Evolutionary conservation across 129 eudicot species (phyloP), one percentile per base, ranked within the genome.

Genomic region (Chrysanthemum makinoi): DNA sequence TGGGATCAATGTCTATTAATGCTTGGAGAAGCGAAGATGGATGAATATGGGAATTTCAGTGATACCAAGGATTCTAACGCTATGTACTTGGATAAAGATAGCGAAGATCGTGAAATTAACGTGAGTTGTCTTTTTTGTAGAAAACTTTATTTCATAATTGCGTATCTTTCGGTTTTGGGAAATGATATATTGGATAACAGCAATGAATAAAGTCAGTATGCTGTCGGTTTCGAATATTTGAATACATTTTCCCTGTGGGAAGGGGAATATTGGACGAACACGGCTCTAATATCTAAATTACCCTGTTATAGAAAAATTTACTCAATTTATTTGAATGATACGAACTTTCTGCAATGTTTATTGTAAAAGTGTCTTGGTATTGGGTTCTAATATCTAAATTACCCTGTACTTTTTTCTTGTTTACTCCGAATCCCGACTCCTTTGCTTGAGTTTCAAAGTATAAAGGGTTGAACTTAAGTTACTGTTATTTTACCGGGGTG

Each of bases 1-100:
- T 94, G 99, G 99, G 99, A 94, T 75, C 97, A 94, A 70, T 94
- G 99, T 74, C 84, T 94, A 47, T 81, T 78, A 69, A 89, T 94
- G 99, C 99, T 94, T 62, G 99, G 97, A 65, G 91, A 89, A 79
- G 96, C 96, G 46, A 90, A 82, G 73, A 91, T 89, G 71, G 99
- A 94, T 72, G 99, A 94, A 71, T 74, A 87, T 63, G 97, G 97
- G n/a, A 87, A 90, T 76, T 84, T 94, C 56, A 87, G 85, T 73
- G 89, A 84, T 76, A 57, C 85, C 24, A 94, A 84, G 83, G 97
- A 86, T 61, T 80, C 83, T 83, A 81, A 75, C 60, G 80, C 72
- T 74, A 90, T 87, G 91, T 89, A 90, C 85, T 78, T 87, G 73
- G 99, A 89, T 70, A 94, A 89, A 85, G 99, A 94, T 24, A 89